Evolutionary conservation across 2,329 filamentous ascomycete genomes (phyloP).

Genomic region (Knoxdaviesia capensis): DNA sequence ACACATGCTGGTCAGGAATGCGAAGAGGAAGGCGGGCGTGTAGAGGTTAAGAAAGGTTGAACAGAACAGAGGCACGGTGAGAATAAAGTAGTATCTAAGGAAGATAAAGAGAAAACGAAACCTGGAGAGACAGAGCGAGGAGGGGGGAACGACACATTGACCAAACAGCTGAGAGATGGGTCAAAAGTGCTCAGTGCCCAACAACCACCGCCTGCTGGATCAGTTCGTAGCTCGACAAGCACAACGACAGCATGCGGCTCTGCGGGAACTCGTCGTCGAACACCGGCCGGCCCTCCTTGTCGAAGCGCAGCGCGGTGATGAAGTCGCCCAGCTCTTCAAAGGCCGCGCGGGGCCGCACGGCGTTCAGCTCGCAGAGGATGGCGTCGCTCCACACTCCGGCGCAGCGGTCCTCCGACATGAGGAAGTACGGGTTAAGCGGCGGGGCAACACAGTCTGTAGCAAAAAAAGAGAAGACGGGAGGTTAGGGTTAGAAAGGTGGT

Average conservation of each 20-base stretch:
- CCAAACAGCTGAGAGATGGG: not conserved
- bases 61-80: not conserved
- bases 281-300: conserved; percentile 37
- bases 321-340: conserved; percentile 45
- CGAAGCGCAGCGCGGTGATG: conserved; percentile 37
- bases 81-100: not conserved
- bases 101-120: not conserved
- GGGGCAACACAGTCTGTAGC: conserved; percentile 44
- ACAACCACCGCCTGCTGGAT: conserved; percentile 11
- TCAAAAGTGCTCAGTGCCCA: not conserved
- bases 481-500: conserved; percentile 1
- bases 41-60: not conserved
- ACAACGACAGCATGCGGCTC: conserved; percentile 31
- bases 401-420: conserved; percentile 37
- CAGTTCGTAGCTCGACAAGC: conserved; percentile 35
- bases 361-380: conserved; percentile 40
- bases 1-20: not conserved
- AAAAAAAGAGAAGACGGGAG: not conserved
- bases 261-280: conserved; percentile 34
- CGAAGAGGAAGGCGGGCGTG: not conserved
- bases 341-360: conserved; percentile 32
- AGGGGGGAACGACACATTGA: not conserved
- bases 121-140: not conserved
- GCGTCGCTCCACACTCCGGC: conserved; percentile 53
- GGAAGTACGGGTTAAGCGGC: conserved; percentile 53